phyloP scores from a whole-genome alignment of 2,329 filamentous ascomycete genomes.

The Colletotrichum karsti region DNA sequence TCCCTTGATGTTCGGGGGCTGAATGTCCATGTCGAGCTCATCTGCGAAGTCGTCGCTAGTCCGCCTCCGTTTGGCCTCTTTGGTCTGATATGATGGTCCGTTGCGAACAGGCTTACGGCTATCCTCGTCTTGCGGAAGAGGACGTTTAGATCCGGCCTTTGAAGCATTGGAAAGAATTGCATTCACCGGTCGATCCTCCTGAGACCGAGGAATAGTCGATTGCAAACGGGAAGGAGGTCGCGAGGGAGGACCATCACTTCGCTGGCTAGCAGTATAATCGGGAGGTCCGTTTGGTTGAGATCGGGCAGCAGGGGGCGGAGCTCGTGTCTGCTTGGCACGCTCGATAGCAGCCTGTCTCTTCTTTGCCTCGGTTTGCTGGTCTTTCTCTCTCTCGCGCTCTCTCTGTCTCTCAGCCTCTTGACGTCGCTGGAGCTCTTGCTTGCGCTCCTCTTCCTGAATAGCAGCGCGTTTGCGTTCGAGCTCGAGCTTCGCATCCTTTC shows the following conservation, averaged over 20 bases:
- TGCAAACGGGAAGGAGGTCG: constrained; percentile 68
- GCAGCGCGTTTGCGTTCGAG: constrained; percentile 79
- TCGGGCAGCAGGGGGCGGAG: constrained; percentile 67
- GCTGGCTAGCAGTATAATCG: constrained; percentile 49
- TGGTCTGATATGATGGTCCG: constrained; percentile 70
- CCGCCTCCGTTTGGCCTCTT: constrained; percentile 82
- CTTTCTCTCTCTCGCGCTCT: constrained; percentile 68
- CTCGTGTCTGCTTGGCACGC: constrained; percentile 70
- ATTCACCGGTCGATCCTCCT: constrained; percentile 73
- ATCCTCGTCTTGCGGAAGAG: constrained; percentile 72
- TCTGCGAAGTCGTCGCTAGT: constrained; percentile 78
- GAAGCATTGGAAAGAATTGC: constrained; percentile 68
- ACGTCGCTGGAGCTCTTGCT: constrained; percentile 65
- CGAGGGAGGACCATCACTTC: constrained; percentile 34
- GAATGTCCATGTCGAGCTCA: constrained; percentile 65
- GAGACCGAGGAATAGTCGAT: constrained; percentile 56
- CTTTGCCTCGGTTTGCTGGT: constrained; percentile 69
- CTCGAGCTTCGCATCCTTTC: constrained; percentile 83
- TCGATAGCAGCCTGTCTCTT: constrained; percentile 72
- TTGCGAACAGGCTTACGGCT: constrained; percentile 58
- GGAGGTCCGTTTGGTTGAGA: constrained; percentile 61
- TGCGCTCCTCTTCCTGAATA: constrained; percentile 70
- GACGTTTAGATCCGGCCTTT: constrained; percentile 79
- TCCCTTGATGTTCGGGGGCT: constrained; percentile 73
- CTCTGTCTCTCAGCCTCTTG: constrained; percentile 70